Evolutionary conservation across 352 stramenopile species (phyloP).

Genomic region (Globisporangium spinosum): DNA sequence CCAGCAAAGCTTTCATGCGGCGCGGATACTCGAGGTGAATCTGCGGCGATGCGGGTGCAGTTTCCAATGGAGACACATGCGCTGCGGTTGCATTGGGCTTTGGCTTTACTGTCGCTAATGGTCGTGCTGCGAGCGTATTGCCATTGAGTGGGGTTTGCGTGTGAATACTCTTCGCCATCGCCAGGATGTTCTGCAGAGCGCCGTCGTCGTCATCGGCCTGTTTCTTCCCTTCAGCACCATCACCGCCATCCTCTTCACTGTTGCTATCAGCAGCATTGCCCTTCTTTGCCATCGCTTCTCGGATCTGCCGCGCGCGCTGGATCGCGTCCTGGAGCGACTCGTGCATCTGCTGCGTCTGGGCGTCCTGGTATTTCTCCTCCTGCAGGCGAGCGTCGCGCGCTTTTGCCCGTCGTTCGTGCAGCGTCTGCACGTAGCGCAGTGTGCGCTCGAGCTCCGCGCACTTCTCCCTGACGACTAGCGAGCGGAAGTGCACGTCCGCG

Average conservation of each 20-base stretch:
- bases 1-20: constrained; percentile 42
- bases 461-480: constrained; percentile 25
- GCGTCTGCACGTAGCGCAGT: constrained; percentile 20
- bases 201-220: background rate
- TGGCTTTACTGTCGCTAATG: constrained; percentile 1
- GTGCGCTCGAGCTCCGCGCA: constrained; percentile 36
- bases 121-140: background rate
- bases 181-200: constrained; percentile 28
- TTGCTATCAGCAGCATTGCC: constrained; percentile 7
- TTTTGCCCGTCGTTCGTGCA: background rate
- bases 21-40: constrained; percentile 44
- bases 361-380: constrained; percentile 16
- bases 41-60: background rate
- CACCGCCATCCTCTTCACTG: constrained; percentile 1
- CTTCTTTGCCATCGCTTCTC: constrained; percentile 23
- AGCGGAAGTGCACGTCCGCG: constrained; percentile 41
- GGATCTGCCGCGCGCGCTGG: constrained; percentile 36
- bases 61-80: background rate
- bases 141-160: constrained; percentile 4
- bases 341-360: constrained; percentile 31
- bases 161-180: constrained; percentile 28
- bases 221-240: constrained; percentile 1
- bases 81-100: background rate
- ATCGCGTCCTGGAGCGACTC: constrained; percentile 47
- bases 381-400: background rate